A percentile compares a stretch with the other conserved stretches of the same genome.
Evolutionary conservation across 2,329 filamentous ascomycete genomes (phyloP).

Genomic region (Curvularia hawaiiensis): DNA sequence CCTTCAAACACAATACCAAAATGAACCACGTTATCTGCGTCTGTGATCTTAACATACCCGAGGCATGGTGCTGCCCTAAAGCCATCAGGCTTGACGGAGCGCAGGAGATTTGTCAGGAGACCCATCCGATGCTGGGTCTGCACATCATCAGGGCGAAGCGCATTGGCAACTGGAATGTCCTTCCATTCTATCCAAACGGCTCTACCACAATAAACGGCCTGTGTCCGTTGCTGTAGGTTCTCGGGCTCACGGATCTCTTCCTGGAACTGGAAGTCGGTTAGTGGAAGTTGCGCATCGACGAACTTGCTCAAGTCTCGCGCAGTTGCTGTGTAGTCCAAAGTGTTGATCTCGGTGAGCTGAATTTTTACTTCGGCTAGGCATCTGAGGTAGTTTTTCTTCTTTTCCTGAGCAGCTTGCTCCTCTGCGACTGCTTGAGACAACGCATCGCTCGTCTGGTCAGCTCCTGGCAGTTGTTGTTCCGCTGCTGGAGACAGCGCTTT

Average conservation of each 20-base stretch:
- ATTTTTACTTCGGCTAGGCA: background rate
- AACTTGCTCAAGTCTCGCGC: background rate
- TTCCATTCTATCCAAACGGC: background rate
- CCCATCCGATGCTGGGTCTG: background rate
- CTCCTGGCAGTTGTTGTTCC: background rate
- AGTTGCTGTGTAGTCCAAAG: background rate
- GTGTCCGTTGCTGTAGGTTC: background rate
- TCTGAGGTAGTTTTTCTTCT: background rate
- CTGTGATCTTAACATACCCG: background rate
- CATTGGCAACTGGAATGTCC: background rate
- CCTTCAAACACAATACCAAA: background rate
- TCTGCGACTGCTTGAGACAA: background rate
- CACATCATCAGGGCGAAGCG: background rate
- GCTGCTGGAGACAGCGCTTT: background rate
- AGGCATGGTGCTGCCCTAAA: background rate
- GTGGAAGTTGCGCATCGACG: background rate
- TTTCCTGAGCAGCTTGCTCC: background rate
- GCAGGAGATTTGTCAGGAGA: background rate
- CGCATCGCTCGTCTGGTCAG: background rate
- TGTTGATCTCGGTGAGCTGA: background rate
- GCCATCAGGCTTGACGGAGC: background rate
- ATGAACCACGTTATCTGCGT: background rate
- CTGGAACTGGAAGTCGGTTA: background rate
- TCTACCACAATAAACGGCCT: background rate
- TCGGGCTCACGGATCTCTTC: background rate